These are phyloP conservation scores for Rhodotorula sp. DNA, from an alignment of 1,284 basidiomycete genomes.

Conservation along the genomic window DNA sequence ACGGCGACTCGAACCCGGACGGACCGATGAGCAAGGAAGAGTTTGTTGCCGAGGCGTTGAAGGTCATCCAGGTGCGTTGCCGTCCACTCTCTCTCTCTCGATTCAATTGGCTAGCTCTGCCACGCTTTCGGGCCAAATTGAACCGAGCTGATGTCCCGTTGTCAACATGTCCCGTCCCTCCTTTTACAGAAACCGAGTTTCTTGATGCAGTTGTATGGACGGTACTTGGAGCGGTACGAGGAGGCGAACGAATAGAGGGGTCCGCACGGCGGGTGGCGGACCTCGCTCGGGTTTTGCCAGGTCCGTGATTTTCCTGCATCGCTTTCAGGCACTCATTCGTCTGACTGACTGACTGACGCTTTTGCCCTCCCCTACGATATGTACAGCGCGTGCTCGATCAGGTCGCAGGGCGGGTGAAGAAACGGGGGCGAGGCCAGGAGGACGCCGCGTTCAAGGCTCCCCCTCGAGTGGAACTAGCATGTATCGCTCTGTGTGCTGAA, in stretches of 20 bases:
- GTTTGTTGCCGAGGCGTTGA: conserved; percentile 66
- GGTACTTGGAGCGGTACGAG: conserved; percentile 36
- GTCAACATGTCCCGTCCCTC: neutral
- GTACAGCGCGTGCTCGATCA: too few species aligned
- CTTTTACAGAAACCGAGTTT: conserved; percentile 29
- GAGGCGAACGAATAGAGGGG: conserved; percentile 10
- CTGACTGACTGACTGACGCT: too few species aligned
- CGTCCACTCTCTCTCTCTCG: neutral
- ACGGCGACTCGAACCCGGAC: conserved; percentile 43
- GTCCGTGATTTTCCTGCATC: too few species aligned
- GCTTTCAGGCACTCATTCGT: too few species aligned
- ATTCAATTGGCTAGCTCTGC: neutral
- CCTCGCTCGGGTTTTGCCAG: too few species aligned
- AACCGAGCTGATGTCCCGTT: neutral
- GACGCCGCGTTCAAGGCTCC: too few species aligned
- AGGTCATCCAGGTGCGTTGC: conserved; percentile 64
- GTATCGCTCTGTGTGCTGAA: too few species aligned
- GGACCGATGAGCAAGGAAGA: conserved; percentile 57
- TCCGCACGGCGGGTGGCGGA: neutral
- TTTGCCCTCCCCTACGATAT: too few species aligned
- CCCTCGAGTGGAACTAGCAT: too few species aligned
- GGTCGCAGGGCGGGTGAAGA: too few species aligned
- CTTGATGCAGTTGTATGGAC: conserved; percentile 34
- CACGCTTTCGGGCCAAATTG: too few species aligned
- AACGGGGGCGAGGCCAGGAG: too few species aligned